Evolutionary conservation across 352 stramenopile species (phyloP), one percentile per base, ranked within the genome.

Genomic region (Phytophthora cactorum): DNA sequence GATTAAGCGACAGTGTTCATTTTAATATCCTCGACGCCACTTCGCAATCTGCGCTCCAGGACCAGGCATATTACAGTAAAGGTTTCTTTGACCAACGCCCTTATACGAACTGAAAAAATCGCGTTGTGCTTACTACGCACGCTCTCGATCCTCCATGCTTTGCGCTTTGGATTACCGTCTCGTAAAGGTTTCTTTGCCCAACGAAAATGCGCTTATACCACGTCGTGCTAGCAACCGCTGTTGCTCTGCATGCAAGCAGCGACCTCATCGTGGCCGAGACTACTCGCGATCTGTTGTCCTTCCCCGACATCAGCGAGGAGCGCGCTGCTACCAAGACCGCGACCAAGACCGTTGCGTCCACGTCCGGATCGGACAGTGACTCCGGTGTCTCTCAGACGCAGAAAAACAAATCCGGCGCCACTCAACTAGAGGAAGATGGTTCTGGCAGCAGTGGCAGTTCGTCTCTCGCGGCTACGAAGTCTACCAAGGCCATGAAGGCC

Each of bases 201-300:
- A 38, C 32, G 44, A 39, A 29, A 46, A 68, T 68, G 61, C 61
- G 61, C 46, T 15, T 62, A n/a, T 57, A 38, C 47, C 28, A 53
- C 36, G 17, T 68, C 17, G 27, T 68, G 15, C 39, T 68, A 34
- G 61, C 44, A 46, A 38, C 44, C 52, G 44, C 45, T 6, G 28
- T 63, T 44, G 61, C 61, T 53, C 36, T 68, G 52, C 39, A 52
- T 38, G 59, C 60, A 10, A 56, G 52, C 60, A 44, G 12, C 46
- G 39, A 68, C 17, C 12, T 55, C 34, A 34, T 25, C n/a, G 15
- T 5, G 1, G 58, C 58, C 3, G 27, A 39, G 28, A 28, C 47
- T 4, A 41, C 28, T 28, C 47, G 29, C 28, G 28, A 27, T 15
- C 8, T 54, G 47, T 41, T 58, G 34, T 47, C 34, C 11, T 41